Evolutionary conservation across 371 early-diverging fungal species (phyloP).

Genomic region (Catenaria anguillulae): DNA sequence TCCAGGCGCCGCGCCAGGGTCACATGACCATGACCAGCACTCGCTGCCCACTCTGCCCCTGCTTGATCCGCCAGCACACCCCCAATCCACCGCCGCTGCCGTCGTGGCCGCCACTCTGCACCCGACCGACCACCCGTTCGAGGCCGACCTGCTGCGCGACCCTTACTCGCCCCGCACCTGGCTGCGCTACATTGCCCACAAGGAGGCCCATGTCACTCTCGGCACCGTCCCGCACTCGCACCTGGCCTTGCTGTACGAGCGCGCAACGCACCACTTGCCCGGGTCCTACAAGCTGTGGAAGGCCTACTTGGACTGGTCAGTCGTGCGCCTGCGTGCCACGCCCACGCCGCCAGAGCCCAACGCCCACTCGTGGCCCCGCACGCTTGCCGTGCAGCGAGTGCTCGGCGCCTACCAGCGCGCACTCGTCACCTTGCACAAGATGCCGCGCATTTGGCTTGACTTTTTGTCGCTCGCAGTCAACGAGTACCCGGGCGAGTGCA

Average conservation of each 20-base stretch:
- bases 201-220: slow-evolving; percentile 25
- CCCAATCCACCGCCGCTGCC: too few species aligned
- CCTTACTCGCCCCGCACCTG: slow-evolving; percentile 68
- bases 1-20: too few species aligned
- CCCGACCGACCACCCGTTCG: slow-evolving; percentile 66
- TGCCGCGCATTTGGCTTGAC: slow-evolving; percentile 69
- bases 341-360: too few species aligned
- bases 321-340: slow-evolving; percentile 28
- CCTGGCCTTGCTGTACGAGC: slow-evolving; percentile 59
- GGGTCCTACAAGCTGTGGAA: slow-evolving; percentile 95
- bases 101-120: too few species aligned
- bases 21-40: too few species aligned
- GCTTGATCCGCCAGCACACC: too few species aligned
- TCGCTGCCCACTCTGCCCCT: too few species aligned
- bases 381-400: slow-evolving; percentile 44
- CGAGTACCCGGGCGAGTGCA: slow-evolving; percentile 36
- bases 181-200: slow-evolving; percentile 83
- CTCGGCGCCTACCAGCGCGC: slow-evolving; percentile 70
- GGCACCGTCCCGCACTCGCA: slow-evolving; percentile 18
- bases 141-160: slow-evolving; percentile 76
- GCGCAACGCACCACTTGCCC: slow-evolving; percentile 73
- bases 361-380: slow-evolving; percentile 10
- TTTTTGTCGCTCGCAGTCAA: slow-evolving; percentile 54
- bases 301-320: slow-evolving; percentile 60
- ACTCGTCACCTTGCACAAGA: slow-evolving; percentile 77